Evolutionary conservation across 1,284 basidiomycete genomes (phyloP).

Genomic region (Melampsora occidentalis): DNA sequence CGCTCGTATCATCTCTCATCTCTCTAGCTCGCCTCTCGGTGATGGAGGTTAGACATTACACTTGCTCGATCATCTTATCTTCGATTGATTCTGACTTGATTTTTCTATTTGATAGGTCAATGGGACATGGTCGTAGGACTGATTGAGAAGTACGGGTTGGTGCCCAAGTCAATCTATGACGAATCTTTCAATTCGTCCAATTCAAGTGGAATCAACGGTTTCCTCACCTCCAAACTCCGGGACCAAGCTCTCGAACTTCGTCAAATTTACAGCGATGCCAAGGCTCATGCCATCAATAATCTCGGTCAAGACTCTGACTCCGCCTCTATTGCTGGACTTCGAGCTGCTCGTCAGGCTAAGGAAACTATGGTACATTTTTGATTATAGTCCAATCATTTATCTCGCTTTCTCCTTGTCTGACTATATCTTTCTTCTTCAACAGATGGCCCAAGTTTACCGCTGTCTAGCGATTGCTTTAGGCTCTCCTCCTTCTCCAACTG

Average conservation of each 20-base stretch:
- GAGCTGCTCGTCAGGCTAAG: conserved; percentile 39
- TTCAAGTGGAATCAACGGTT: conserved; percentile 68
- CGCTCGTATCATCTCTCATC: conserved; percentile 72
- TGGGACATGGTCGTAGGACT: conserved; percentile 86
- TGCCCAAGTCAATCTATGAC: conserved; percentile 72
- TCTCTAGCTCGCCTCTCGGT: conserved; percentile 73
- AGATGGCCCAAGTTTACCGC: conserved; percentile 63
- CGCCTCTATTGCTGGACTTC: conserved; percentile 1
- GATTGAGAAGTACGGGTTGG: conserved; percentile 75
- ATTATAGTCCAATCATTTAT: conserved; percentile 54
- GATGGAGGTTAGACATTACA: conserved; percentile 72
- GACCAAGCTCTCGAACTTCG: conserved; percentile 78
- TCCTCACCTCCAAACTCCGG: conserved; percentile 84
- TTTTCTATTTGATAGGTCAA: conserved; percentile 45
- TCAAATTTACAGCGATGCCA: conserved; percentile 61
- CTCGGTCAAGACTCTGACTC: conserved; percentile 16
- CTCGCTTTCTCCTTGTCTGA: conserved; percentile 77
- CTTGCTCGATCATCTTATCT: neutral
- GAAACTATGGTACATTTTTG: conserved; percentile 47
- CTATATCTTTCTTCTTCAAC: neutral
- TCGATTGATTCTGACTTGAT: conserved; percentile 2
- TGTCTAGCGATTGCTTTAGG: conserved; percentile 82
- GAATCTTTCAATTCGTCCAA: conserved; percentile 79
- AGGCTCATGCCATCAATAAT: conserved; percentile 48
- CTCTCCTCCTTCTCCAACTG: conserved; percentile 70